Evolutionary conservation across 2,329 filamentous ascomycete genomes (phyloP).

Genomic region (Lasiodiplodia sp.): DNA sequence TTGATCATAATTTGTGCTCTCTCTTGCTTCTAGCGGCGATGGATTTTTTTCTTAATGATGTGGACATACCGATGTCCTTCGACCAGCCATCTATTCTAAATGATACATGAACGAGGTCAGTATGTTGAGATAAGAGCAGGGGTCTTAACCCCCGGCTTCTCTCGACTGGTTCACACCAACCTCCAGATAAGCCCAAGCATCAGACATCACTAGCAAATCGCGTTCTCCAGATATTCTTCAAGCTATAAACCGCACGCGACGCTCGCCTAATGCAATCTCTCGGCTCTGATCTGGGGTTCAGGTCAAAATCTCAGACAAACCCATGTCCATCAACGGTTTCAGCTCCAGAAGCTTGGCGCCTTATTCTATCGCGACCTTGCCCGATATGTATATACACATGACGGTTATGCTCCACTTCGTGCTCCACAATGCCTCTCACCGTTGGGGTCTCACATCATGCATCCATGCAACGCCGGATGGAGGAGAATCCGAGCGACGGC

Average conservation of each 20-base stretch:
- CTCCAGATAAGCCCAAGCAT: neutral
- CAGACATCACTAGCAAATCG: neutral
- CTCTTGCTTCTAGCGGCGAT: no score
- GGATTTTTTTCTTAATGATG: no score
- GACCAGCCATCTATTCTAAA: neutral
- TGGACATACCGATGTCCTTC: neutral
- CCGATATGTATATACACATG: neutral
- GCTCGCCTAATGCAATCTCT: conserved; percentile 1
- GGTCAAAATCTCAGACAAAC: neutral
- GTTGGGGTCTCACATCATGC: conserved; percentile 12
- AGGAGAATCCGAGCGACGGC: neutral
- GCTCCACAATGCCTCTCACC: conserved; percentile 23
- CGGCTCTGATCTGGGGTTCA: neutral
- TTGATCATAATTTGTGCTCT: no score
- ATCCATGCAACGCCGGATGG: conserved; percentile 15
- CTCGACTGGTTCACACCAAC: neutral
- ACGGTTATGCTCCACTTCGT: conserved; percentile 1
- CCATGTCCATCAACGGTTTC: conserved; percentile 10
- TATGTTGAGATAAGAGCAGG: neutral
- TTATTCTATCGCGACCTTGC: neutral
- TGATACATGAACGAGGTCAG: neutral
- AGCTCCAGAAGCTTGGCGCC: conserved; percentile 22
- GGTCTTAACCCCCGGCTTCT: neutral
- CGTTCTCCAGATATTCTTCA: neutral
- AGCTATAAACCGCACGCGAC: neutral